A percentile compares a stretch with the other conserved stretches of the same genome.
Evolutionary conservation across 495 filamentous ascomycete genomes (phyloP).

Genomic region (Podospora anserina): DNA sequence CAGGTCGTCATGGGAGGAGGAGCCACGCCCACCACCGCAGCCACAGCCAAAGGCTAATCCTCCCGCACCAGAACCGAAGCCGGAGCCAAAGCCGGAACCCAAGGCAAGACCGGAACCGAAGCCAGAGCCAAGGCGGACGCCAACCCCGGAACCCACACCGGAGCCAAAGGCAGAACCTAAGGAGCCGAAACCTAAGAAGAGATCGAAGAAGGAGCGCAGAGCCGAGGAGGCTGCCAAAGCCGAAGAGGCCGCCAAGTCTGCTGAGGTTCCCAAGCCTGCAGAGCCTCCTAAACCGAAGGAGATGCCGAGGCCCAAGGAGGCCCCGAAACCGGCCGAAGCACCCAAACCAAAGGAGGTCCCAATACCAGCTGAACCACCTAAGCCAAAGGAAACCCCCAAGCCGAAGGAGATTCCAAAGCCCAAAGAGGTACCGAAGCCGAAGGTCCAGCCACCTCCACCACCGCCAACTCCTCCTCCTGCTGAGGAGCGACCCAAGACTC

Average conservation of each 20-base stretch:
- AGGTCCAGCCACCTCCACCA: slow-evolving; percentile 25
- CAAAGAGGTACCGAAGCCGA: slow-evolving; percentile 22
- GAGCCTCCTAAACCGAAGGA: slow-evolving; percentile 42
- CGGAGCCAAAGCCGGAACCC: slow-evolving; percentile 7
- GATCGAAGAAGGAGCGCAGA: neutral
- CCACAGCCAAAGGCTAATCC: slow-evolving; percentile 19
- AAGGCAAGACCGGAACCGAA: slow-evolving; percentile 23
- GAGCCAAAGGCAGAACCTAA: slow-evolving; percentile 28
- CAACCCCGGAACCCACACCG: slow-evolving; percentile 19
- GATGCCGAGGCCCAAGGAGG: slow-evolving; percentile 23
- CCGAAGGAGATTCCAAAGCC: slow-evolving; percentile 8
- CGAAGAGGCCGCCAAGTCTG: slow-evolving; percentile 5
- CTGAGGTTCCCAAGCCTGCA: slow-evolving; percentile 1
- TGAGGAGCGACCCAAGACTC: neutral
- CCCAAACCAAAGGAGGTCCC: slow-evolving; percentile 24
- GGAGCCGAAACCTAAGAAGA: slow-evolving; percentile 39
- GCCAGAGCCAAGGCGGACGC: slow-evolving; percentile 11
- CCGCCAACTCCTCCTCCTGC: slow-evolving; percentile 1
- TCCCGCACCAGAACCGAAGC: slow-evolving; percentile 17
- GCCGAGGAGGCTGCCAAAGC: neutral
- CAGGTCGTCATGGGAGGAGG: slow-evolving; percentile 45
- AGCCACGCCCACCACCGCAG: slow-evolving; percentile 31
- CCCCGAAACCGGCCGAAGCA: slow-evolving; percentile 34
- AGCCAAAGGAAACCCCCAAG: neutral
- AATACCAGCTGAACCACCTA: slow-evolving; percentile 8